Base-by-base conservation (phyloP, 78 protist genomes). In the Dictyostelium discoideum region DNA sequence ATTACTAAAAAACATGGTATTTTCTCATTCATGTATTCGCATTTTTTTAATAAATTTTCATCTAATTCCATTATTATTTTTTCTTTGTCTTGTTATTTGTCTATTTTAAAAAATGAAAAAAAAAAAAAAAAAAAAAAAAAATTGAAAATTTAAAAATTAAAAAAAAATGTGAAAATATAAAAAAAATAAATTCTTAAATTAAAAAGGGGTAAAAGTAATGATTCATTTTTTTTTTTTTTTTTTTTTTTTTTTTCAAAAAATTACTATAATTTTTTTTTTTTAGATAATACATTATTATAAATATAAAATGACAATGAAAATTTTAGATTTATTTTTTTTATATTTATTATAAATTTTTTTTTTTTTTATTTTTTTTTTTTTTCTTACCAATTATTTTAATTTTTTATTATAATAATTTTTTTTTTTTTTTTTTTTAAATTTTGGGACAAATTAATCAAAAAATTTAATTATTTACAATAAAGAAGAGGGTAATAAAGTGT, bases 21-120 rank as follows among this genome's bases (percentile, higher is more conserved):
- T 24, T 67, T 67, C 8, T 67, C 76, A 24, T n/a, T 24, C 32
- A 67, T 67, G 14, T n/a, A 67, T n/a, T 67, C 76, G 32, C 76
- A 67, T 67, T 67, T 67, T 26, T 67, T 67, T 67, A 67, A n/a
- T 67, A 67, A n/a, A 67, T 67, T 67, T n/a, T 67, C 76, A 67
- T 67, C 76, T 22, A 54, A 5, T 67, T 67, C 76, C 76, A 67
- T 67, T 26, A 5, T 67, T 6, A n/a, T 67, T 24, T 67, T 24
- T 63, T 20, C 4, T 2, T 60, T 65, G 6, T 20, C 1, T 16
- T 67, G 76, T 22, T n/a, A 24, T 67, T 22, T 67, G 9, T 22
- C 26, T 63, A 63, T 63, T 63, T 20, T 22, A 63, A 22, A n/a
- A 67, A 67, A 67, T n/a, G 24, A 67, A 67, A 67, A 8, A 3